Evolutionary conservation across 192 early-diverging fungal genomes (phyloP).

Genomic region (Coemansia interrupta): DNA sequence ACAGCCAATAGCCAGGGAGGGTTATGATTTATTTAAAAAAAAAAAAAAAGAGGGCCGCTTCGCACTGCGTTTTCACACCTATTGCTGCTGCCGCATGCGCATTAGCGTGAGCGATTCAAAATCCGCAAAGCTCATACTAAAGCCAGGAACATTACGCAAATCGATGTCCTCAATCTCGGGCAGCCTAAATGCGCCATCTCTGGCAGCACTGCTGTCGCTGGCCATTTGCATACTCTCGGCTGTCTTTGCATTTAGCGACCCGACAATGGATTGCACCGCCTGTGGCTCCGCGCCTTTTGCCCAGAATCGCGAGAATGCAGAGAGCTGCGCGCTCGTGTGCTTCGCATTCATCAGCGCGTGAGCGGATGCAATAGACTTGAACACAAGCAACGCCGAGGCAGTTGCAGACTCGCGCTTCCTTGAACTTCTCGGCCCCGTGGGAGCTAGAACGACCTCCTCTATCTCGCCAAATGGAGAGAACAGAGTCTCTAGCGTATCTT

Average conservation of each 20-base stretch:
- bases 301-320: conserved; percentile 28
- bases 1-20: no score
- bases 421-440: conserved; percentile 11
- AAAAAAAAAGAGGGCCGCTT: no score
- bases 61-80: no score
- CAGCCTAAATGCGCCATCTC: not conserved
- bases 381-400: conserved; percentile 37
- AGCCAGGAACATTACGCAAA: conserved; percentile 27
- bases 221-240: not conserved
- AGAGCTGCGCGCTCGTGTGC: conserved; percentile 2
- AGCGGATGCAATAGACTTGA: conserved; percentile 30
- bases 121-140: conserved; percentile 28
- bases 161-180: conserved; percentile 30
- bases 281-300: conserved; percentile 28
- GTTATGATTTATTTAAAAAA: no score
- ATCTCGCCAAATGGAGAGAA: conserved; percentile 36
- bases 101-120: conserved; percentile 47
- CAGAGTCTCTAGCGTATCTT: conserved; percentile 14
- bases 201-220: not conserved
- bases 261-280: conserved; percentile 15
- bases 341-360: conserved; percentile 35
- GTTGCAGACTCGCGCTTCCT: conserved; percentile 1
- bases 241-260: no score
- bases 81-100: conserved; percentile 36
- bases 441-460: conserved; percentile 45